Percentiles rank a stretch among this genome's conserved stretches.
These are phyloP conservation scores for Colletotrichum falcatum DNA, from an alignment of 2,329 filamentous ascomycete species.

Conservation along the genomic window DNA sequence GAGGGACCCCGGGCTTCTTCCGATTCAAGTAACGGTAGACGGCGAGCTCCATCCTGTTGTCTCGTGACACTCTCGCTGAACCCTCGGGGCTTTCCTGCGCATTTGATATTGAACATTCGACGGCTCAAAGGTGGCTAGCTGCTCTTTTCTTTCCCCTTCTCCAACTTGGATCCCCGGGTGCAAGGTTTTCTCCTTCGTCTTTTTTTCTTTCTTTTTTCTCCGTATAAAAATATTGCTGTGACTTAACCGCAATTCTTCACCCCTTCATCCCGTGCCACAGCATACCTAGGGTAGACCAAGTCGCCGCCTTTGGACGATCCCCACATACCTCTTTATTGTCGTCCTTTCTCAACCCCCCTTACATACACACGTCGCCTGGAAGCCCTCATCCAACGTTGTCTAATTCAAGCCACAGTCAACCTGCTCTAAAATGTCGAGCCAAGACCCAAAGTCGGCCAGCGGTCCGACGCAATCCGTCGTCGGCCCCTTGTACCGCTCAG, in stretches of 20 bases:
- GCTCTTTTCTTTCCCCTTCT: not conserved
- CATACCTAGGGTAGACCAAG: not conserved
- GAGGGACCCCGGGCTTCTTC: not conserved
- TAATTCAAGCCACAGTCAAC: slow-evolving; percentile 12
- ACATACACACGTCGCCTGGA: not conserved
- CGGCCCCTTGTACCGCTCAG: slow-evolving; percentile 82
- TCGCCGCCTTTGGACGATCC: not conserved
- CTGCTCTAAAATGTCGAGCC: slow-evolving; percentile 19
- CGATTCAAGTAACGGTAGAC: slow-evolving; percentile 16
- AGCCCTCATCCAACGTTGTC: not conserved
- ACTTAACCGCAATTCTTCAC: not conserved
- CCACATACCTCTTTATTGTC: not conserved
- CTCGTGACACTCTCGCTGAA: slow-evolving; percentile 27
- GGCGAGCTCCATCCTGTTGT: slow-evolving; percentile 39
- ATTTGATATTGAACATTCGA: slow-evolving; percentile 17
- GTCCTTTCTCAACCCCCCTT: not conserved
- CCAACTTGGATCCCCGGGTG: not conserved
- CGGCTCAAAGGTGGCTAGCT: not conserved
- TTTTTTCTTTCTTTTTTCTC: too few relatives aligned
- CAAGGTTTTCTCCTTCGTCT: too few relatives aligned
- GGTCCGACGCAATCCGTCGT: slow-evolving; percentile 75
- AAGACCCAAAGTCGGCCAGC: slow-evolving; percentile 26
- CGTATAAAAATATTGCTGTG: not conserved
- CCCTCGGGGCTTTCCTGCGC: slow-evolving; percentile 4
- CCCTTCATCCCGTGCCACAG: not conserved